A percentile compares a stretch with the other conserved stretches of the same genome.
phyloP scores from a whole-genome alignment of 306 rosid genomes.

The Medicago truncatula region MtrunA17r5.0-ANR NC_053045.1:17877501-17878000 shows the following conservation, averaged over 20 bases:
- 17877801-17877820: background rate
- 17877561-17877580: slow-evolving; percentile 2
- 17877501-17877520: background rate
- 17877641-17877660: background rate
- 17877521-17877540: background rate
- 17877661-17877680: background rate
- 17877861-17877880: background rate
- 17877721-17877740: background rate
- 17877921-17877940: slow-evolving; percentile 4
- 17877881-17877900: slow-evolving; percentile 2
- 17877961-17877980: background rate
- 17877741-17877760: background rate
- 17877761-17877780: background rate
- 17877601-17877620: background rate
- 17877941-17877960: slow-evolving; percentile 25
- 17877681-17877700: background rate
- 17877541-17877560: slow-evolving; percentile 6
- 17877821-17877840: background rate
- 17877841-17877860: background rate
- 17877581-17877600: background rate
- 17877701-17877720: background rate
- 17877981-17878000: background rate
- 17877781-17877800: background rate
- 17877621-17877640: background rate
- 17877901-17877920: slow-evolving; percentile 11